Evolutionary conservation across 805 yeast genomes (phyloP).

Genomic region (Spathaspora girioi): DNA sequence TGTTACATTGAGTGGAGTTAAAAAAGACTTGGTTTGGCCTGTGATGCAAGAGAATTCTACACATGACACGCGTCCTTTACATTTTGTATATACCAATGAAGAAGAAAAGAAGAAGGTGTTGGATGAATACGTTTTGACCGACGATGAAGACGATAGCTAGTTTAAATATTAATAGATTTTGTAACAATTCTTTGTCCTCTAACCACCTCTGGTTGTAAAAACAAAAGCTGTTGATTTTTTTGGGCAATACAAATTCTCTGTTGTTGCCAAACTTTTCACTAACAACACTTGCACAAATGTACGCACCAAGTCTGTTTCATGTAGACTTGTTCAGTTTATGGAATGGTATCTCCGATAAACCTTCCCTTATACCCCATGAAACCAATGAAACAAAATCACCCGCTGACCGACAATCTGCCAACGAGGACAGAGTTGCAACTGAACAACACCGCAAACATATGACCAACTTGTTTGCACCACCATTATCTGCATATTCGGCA

Average conservation of each 20-base stretch:
- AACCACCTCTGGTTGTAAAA: not conserved
- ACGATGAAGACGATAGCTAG: slow-evolving; percentile 21
- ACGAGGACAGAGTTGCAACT: not conserved
- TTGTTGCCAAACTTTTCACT: no score
- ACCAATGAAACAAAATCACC: not conserved
- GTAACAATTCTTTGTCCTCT: not conserved
- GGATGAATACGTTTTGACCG: slow-evolving; percentile 46
- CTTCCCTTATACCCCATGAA: not conserved
- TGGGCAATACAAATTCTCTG: not conserved
- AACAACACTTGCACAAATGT: slow-evolving; percentile 31
- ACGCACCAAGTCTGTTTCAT: slow-evolving; percentile 44
- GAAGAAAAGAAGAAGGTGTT: slow-evolving; percentile 31
- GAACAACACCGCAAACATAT: slow-evolving; percentile 12
- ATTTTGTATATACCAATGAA: not conserved
- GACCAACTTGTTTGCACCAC: slow-evolving; percentile 41
- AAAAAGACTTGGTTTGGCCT: slow-evolving; percentile 30
- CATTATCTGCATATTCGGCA: slow-evolving; percentile 52
- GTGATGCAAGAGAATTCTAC: slow-evolving; percentile 21
- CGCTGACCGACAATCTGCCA: not conserved
- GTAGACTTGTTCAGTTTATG: slow-evolving; percentile 45
- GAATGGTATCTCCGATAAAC: slow-evolving; percentile 13
- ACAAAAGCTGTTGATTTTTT: not conserved
- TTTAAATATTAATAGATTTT: not conserved
- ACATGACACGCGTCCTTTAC: slow-evolving; percentile 8
- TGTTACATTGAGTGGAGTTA: slow-evolving; percentile 50